Percentiles rank a stretch among this genome's conserved stretches.
phyloP scores from a whole-genome alignment of 148 eudicot species.

The Limonium bicolor region DNA sequence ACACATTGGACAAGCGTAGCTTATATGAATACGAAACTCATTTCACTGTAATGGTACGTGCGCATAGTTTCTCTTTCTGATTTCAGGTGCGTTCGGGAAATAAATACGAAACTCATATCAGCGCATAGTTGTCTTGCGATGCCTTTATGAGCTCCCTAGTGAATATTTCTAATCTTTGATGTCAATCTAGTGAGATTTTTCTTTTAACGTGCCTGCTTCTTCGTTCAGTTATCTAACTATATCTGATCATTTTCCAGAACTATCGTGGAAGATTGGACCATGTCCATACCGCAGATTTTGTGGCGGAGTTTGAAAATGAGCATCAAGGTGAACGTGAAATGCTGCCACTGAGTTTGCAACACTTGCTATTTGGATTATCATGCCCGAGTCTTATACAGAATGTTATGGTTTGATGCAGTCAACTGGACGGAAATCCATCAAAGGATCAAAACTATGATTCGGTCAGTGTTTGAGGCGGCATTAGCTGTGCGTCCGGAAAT shows the following conservation, averaged over 20 bases:
- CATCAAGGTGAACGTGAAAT: constrained; percentile 42
- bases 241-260: constrained; percentile 61
- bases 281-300: constrained; percentile 65
- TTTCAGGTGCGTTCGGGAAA: no score
- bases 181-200: no score
- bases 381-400: background rate
- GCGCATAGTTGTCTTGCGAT: no score
- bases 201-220: no score
- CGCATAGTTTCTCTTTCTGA: no score
- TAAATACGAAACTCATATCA: no score
- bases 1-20: constrained; percentile 65
- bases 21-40: constrained; percentile 88
- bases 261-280: constrained; percentile 75
- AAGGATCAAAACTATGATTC: constrained; percentile 54
- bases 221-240: no score
- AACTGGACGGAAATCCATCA: constrained; percentile 68
- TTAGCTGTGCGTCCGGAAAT: constrained; percentile 73
- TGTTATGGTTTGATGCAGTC: constrained; percentile 29
- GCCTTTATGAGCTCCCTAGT: no score
- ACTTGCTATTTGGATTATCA: background rate
- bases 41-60: constrained; percentile 93
- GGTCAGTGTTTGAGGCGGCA: constrained; percentile 81
- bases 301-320: constrained; percentile 70
- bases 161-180: no score
- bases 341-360: background rate